These are phyloP conservation scores for Echeveria elegans DNA, from an alignment of 164 flowering plant species.

Conservation along the genomic window DNA sequence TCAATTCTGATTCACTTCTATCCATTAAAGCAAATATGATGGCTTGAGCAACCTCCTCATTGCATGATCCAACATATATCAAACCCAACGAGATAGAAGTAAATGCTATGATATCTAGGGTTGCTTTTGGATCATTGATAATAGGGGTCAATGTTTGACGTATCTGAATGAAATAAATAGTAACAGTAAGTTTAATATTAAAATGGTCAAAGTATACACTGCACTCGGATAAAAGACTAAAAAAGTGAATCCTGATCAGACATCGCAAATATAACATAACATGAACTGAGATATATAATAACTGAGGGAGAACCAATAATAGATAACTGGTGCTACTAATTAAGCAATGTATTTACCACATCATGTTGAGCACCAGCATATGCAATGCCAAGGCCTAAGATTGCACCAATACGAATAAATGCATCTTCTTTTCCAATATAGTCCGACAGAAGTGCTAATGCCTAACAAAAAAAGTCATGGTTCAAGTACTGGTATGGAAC, in stretches of 20 bases:
- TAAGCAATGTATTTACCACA: slow-evolving; percentile 28
- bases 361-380: slow-evolving; percentile 93
- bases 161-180: slow-evolving; percentile 32
- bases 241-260: background rate
- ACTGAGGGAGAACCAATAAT: background rate
- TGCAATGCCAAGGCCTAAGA: slow-evolving; percentile 89
- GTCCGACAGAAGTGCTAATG: slow-evolving; percentile 79
- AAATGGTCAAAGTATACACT: background rate
- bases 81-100: slow-evolving; percentile 87
- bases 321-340: background rate
- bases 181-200: background rate
- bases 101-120: slow-evolving; percentile 87
- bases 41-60: slow-evolving; percentile 92
- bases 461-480: slow-evolving; percentile 28
- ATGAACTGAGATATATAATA: background rate
- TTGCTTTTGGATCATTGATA: slow-evolving; percentile 63
- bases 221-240: background rate
- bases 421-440: slow-evolving; percentile 76
- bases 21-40: slow-evolving; percentile 92
- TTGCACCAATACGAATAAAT: slow-evolving; percentile 80
- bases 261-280: background rate
- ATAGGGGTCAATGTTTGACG: slow-evolving; percentile 48
- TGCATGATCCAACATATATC: slow-evolving; percentile 89
- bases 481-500: background rate
- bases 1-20: slow-evolving; percentile 73